Base-by-base conservation (phyloP, 2,329 filamentous ascomycete species). In the Escovopsis sp. region DNA sequence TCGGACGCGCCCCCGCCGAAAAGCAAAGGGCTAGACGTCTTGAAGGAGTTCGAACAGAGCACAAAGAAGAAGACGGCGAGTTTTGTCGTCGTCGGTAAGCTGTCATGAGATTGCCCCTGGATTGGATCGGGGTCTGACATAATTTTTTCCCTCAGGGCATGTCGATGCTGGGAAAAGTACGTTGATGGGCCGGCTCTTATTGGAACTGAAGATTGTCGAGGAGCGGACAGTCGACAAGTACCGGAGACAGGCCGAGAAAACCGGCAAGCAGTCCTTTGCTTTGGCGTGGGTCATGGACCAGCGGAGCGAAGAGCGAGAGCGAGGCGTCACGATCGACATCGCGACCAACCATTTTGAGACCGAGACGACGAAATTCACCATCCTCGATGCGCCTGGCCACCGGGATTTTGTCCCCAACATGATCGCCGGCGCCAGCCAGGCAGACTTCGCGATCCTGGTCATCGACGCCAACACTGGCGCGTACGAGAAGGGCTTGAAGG, bases 81-180 rank as follows among this genome's bases (percentile, higher is more conserved):
- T 57, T 94, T 95, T 61, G 87, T 94, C 7, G 88, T 95, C 30
- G 87, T 94, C 51, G 87, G 84, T 88, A 66, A 52, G 77, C 53
- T 12, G 36, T 20, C 20, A 20, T 6, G 20, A 20, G 20, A 20
- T 20, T 20, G 20, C 20, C 20, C 4, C 20, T 20, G 6, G 20
- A 9, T 13, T 11, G 8, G 27, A 24, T 40, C n/a, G n/a, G 29
- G 13, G 15, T 14, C 8, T n/a, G 27, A 30, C 6, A 20, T 41
- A 57, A 43, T 49, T 47, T 12, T 9, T 57, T n/a, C n/a, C n/a
- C n/a, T n/a, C n/a, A 86, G 87, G 91, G 12, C 91, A 98, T 58
- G 91, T 98, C 42, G 91, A 98, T 59, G 89, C 93, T 40, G 91
- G 91, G 40, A 98, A 98, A 62, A 95, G 87, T 58, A 98, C 91